A percentile compares a stretch with the other conserved stretches of the same genome.
Evolutionary conservation across 805 yeast species (phyloP).

Genomic region (Metschnikowia gruessii): DNA sequence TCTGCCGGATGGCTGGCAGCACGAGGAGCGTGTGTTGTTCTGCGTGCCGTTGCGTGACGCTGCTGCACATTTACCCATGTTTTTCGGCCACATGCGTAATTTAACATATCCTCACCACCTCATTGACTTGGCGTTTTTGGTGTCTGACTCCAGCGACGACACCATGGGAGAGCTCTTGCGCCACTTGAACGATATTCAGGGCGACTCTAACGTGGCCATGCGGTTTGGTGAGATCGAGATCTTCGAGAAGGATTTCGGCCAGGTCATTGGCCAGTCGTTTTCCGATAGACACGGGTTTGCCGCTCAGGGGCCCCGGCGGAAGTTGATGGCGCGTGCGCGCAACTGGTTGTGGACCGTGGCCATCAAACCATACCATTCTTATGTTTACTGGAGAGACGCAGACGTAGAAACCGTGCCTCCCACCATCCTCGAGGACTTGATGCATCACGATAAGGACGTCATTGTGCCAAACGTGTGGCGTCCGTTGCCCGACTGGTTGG

Average conservation of each 20-base stretch:
- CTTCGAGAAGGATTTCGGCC: conserved; percentile 90
- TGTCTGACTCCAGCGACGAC: conserved; percentile 86
- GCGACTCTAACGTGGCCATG: conserved; percentile 54
- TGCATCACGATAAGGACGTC: conserved; percentile 88
- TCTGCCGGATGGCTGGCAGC: conserved; percentile 72
- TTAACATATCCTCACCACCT: conserved; percentile 84
- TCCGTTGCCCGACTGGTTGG: conserved; percentile 83
- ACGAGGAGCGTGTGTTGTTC: conserved; percentile 72
- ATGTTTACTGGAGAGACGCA: conserved; percentile 98
- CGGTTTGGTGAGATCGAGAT: conserved; percentile 84
- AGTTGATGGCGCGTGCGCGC: conserved; percentile 92
- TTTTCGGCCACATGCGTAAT: conserved; percentile 75
- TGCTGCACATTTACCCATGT: conserved; percentile 83
- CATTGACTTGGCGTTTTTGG: conserved; percentile 79
- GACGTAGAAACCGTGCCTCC: conserved; percentile 91
- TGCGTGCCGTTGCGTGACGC: conserved; percentile 94
- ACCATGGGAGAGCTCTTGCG: conserved; percentile 68
- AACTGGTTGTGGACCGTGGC: conserved; percentile 91
- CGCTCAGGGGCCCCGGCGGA: conserved; percentile 93
- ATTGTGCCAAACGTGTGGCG: conserved; percentile 95
- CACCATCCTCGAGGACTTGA: conserved; percentile 83
- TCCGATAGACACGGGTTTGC: conserved; percentile 93
- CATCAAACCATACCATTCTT: conserved; percentile 85
- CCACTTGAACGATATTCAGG: conserved; percentile 62
- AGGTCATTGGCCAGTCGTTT: conserved; percentile 87